phyloP scores from a whole-genome alignment of 495 filamentous ascomycete species.

The Podospora anserina region DNA sequence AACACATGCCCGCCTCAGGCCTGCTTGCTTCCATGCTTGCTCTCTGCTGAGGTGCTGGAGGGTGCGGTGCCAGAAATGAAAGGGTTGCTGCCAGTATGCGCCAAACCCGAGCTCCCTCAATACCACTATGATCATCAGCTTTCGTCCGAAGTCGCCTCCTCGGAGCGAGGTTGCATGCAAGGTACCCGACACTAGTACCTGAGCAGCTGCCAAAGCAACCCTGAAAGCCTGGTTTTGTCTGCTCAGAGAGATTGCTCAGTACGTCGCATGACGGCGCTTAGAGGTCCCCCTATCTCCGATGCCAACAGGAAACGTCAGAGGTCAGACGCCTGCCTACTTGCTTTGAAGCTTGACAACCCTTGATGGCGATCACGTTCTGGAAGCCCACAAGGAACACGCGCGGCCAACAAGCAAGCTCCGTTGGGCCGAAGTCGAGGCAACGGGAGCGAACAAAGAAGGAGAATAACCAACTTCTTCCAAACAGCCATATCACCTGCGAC shows the following conservation, averaged over 20 bases:
- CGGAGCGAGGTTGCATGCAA: slow-evolving; percentile 24
- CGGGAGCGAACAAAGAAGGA: background rate
- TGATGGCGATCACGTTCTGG: slow-evolving; percentile 27
- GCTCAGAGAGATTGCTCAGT: slow-evolving; percentile 1
- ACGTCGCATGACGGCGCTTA: slow-evolving; percentile 12
- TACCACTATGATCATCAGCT: slow-evolving; percentile 19
- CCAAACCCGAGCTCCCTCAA: background rate
- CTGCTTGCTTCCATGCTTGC: slow-evolving; percentile 13
- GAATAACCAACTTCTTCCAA: slow-evolving; percentile 20
- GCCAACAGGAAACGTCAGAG: background rate
- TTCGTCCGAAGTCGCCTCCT: slow-evolving; percentile 15
- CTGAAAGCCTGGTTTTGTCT: slow-evolving; percentile 21
- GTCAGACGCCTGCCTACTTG: slow-evolving; percentile 1
- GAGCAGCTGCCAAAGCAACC: background rate
- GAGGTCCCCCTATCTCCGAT: slow-evolving; percentile 1
- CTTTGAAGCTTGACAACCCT: background rate
- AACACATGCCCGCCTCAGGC: slow-evolving; percentile 17
- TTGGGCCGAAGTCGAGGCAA: background rate
- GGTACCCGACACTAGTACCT: slow-evolving; percentile 31
- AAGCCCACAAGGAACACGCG: slow-evolving; percentile 19
- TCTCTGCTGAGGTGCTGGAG: slow-evolving; percentile 8
- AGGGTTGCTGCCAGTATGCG: slow-evolving; percentile 12
- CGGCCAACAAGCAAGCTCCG: slow-evolving; percentile 7
- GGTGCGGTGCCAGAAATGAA: slow-evolving; percentile 28
- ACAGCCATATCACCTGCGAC: slow-evolving; percentile 15